Conservation (phyloP, 345 rosid species). For the Psidium friedrichsthalianum region DNA sequence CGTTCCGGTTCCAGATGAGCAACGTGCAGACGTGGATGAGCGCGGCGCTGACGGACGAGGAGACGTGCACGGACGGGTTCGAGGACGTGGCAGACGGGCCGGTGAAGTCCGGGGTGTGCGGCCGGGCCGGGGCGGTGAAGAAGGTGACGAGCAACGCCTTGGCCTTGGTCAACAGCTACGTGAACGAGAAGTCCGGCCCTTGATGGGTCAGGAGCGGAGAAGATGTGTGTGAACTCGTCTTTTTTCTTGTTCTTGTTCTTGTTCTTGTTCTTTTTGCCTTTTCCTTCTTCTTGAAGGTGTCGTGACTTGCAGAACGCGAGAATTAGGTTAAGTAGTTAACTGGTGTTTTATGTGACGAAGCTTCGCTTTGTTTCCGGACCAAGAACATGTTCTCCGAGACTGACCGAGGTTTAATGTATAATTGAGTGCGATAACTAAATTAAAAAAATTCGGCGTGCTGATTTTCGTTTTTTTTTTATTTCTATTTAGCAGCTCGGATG, state of each 20-base stretch:
- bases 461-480: background rate
- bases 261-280: background rate
- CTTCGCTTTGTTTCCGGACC: too few relatives aligned
- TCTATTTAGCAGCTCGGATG: background rate
- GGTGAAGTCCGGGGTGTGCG: slow-evolving; percentile 30
- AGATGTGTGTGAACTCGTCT: background rate
- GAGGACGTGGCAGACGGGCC: slow-evolving; percentile 43
- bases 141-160: slow-evolving; percentile 76
- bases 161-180: slow-evolving; percentile 56
- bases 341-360: background rate
- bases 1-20: slow-evolving; percentile 62
- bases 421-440: background rate
- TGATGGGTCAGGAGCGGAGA: background rate
- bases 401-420: background rate
- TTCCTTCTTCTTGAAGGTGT: background rate
- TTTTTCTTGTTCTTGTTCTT: background rate
- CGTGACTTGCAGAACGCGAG: background rate
- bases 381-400: background rate
- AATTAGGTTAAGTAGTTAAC: background rate
- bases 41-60: slow-evolving; percentile 76
- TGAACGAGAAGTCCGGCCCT: slow-evolving; percentile 2
- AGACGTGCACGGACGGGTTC: slow-evolving; percentile 81
- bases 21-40: slow-evolving; percentile 97
- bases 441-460: background rate
- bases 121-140: slow-evolving; percentile 38